Evolutionary conservation across 306 rosid species (phyloP), one percentile per base, ranked within the genome.

Genomic region (Quillaja saponaria): DNA sequence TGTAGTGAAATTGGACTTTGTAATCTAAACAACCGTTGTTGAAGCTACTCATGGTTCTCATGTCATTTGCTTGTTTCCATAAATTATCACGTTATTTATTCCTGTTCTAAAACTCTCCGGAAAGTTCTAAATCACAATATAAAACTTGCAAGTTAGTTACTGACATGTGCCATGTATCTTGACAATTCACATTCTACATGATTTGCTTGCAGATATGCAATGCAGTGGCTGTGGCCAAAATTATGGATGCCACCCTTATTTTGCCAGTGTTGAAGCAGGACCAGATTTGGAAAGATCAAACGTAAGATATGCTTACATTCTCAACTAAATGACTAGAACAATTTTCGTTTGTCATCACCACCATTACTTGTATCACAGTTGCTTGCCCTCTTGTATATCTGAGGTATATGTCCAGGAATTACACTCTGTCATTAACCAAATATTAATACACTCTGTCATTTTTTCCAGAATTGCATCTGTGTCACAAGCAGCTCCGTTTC

Each of bases 201-300:
- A 42, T 64, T 75, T 64, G 66, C 51, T 44, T 78, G 81, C 97
- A 94, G 99, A 94, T 94, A 72, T 94, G 99, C 84, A 94, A 94
- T 81, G 97, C 97, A 7, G 97, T 94, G 76, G 99, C 97, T 49
- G 99, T 92, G 71, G 97, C 97, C 63, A 94, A 94, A 81, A 87
- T 94, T 74, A 78, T 94, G 87, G 89, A 94, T 80, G 95, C 97
- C 49, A 92, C 96, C 63, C 95, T 94, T 76, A 87, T 94, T 74
- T 78, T 94, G 78, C 99, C 97, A 6, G 99, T 94, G 55, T 79
- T 94, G 80, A 94, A 94, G 82, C 97, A 94, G 81, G 97, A 94
- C 58, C 99, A 94, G 78, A 94, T 90, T 68, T 94, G 99, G 99
- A 90, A 94, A 80, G 99, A 94, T 70, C 90, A 83, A 87, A 94